phyloP scores from a whole-genome alignment of 2,329 filamentous ascomycete species.

The Botrytis hyacinthi region DNA sequence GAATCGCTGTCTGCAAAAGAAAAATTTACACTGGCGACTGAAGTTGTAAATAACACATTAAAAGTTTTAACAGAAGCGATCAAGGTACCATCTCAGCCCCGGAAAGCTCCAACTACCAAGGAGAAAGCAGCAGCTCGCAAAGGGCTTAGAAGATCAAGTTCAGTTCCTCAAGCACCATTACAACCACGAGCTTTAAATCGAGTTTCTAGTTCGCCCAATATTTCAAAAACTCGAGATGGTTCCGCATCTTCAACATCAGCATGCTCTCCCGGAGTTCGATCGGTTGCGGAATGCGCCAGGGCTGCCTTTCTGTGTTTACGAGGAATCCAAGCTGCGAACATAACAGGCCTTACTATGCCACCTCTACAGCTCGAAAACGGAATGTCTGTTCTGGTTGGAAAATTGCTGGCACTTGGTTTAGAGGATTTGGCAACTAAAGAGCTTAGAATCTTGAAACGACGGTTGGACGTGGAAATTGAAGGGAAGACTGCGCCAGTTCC shows the following conservation, averaged over 20 bases:
- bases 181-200: conserved; percentile 61
- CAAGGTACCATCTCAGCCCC: conserved; percentile 44
- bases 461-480: conserved; percentile 50
- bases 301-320: conserved; percentile 65
- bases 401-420: conserved; percentile 62
- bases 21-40: conserved; percentile 65
- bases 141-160: conserved; percentile 52
- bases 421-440: conserved; percentile 69
- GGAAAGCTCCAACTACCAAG: conserved; percentile 34
- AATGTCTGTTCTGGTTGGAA: conserved; percentile 67
- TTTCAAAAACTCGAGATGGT: conserved; percentile 45
- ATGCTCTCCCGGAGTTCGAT: conserved; percentile 37
- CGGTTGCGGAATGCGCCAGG: conserved; percentile 60
- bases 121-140: conserved; percentile 45
- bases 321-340: conserved; percentile 50
- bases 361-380: conserved; percentile 70
- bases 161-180: conserved; percentile 59
- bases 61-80: conserved; percentile 67
- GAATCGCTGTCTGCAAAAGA: conserved; percentile 55
- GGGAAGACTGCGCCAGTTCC: conserved; percentile 22
- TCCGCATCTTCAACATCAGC: conserved; percentile 41
- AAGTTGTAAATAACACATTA: conserved; percentile 68
- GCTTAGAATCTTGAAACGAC: conserved; percentile 61
- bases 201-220: conserved; percentile 55
- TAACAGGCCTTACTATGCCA: conserved; percentile 53